A percentile compares a stretch with the other conserved stretches of the same genome.
These are phyloP conservation scores for Cadophora sp. DNA, from an alignment of 2,329 filamentous ascomycete genomes.

Conservation along the genomic window DNA sequence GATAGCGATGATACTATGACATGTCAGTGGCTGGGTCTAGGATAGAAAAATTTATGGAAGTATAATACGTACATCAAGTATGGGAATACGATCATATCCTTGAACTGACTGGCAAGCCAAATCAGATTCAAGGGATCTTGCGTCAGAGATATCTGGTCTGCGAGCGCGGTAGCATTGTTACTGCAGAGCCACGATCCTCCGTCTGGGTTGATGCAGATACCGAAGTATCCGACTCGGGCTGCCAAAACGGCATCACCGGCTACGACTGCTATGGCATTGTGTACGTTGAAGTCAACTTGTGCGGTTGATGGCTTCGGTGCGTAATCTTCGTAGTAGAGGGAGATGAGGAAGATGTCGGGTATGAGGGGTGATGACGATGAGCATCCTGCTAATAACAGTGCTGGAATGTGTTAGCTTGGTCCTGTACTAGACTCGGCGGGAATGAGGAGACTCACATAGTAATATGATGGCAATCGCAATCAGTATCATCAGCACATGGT, in stretches of 20 bases:
- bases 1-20: slow-evolving; percentile 86
- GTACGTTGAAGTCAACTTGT: slow-evolving; percentile 89
- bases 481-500: slow-evolving; percentile 95
- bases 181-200: slow-evolving; percentile 92
- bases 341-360: slow-evolving; percentile 95
- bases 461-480: slow-evolving; percentile 94
- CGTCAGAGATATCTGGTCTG: slow-evolving; percentile 86
- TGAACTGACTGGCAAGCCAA: slow-evolving; percentile 96
- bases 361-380: slow-evolving; percentile 96
- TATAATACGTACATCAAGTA: slow-evolving; percentile 89
- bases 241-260: slow-evolving; percentile 84
- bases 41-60: neutral
- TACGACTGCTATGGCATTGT: slow-evolving; percentile 86
- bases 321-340: slow-evolving; percentile 91
- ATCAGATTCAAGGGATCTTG: slow-evolving; percentile 97
- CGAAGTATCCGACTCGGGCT: slow-evolving; percentile 95
- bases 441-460: slow-evolving; percentile 72
- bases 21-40: neutral
- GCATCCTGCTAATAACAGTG: slow-evolving; percentile 90
- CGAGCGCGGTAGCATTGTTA: slow-evolving; percentile 93
- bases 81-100: slow-evolving; percentile 97
- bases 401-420: slow-evolving; percentile 53
- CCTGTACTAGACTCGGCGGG: neutral
- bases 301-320: slow-evolving; percentile 81
- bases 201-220: slow-evolving; percentile 93